Conservation (phyloP, 192 early-diverging fungal genomes). For the Thamnidium elegans region DNA sequence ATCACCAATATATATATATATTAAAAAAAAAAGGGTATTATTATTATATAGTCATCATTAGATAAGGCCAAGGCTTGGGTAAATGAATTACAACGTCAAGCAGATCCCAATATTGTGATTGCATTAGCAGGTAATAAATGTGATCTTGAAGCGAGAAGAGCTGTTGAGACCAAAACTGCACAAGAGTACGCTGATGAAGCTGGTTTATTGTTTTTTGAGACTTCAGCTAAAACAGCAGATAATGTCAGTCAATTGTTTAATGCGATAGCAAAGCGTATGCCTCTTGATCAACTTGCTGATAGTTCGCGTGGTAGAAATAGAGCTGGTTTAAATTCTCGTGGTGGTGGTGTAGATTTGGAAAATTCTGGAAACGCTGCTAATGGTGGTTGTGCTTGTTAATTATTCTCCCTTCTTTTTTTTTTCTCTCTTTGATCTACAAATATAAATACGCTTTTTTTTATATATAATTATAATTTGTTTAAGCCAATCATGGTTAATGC, state of each 20-base stretch:
- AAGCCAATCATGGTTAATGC: too few relatives aligned
- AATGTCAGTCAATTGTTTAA: constrained; percentile 59
- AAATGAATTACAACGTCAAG: constrained; percentile 70
- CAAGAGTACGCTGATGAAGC: constrained; percentile 59
- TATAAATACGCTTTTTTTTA: not conserved
- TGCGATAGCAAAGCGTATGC: constrained; percentile 38
- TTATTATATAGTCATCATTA: constrained; percentile 49
- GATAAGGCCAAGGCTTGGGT: constrained; percentile 74
- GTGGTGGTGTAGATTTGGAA: constrained; percentile 16
- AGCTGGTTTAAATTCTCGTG: not conserved
- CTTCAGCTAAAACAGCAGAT: constrained; percentile 57
- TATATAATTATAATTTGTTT: not conserved
- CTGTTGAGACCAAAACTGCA: constrained; percentile 62
- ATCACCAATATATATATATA: not conserved
- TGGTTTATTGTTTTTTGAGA: constrained; percentile 60
- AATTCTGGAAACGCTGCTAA: not conserved
- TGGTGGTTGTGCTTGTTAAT: constrained; percentile 19
- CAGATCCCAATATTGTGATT: constrained; percentile 71
- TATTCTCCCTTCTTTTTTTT: too few relatives aligned
- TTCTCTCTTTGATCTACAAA: not conserved
- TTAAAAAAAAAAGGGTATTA: too few relatives aligned
- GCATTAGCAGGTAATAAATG: constrained; percentile 69
- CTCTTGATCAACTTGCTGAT: constrained; percentile 17
- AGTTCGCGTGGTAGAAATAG: constrained; percentile 8
- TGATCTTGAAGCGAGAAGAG: constrained; percentile 61